Evolutionary conservation across 2,329 filamentous ascomycete species (phyloP).

Genomic region (Colletotrichum aenigma): DNA sequence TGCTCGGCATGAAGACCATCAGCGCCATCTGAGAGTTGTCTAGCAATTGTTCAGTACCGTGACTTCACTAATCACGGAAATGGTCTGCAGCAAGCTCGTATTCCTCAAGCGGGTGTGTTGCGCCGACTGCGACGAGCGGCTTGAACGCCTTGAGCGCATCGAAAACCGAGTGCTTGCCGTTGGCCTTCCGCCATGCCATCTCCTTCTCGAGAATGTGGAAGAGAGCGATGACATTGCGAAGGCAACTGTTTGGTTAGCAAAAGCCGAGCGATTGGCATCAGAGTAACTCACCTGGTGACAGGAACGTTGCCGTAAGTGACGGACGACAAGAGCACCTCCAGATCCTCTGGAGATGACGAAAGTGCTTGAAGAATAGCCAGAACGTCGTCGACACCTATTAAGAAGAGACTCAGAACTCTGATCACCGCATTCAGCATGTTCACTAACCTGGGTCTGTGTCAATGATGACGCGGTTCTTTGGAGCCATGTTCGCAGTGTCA

Average conservation of each 20-base stretch:
- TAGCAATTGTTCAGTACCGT: background rate
- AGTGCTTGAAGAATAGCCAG: conserved; percentile 88
- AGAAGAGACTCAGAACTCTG: background rate
- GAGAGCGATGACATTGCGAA: conserved; percentile 86
- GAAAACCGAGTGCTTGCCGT: conserved; percentile 74
- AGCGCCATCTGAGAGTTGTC: conserved; percentile 61
- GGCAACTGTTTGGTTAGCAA: conserved; percentile 59
- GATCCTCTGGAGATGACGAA: conserved; percentile 79
- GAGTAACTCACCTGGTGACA: conserved; percentile 68
- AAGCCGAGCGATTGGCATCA: background rate
- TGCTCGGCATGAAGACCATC: conserved; percentile 81
- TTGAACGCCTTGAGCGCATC: conserved; percentile 73
- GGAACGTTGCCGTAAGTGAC: conserved; percentile 95
- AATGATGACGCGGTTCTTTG: conserved; percentile 83
- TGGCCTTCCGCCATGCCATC: conserved; percentile 77
- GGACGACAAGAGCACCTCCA: conserved; percentile 85
- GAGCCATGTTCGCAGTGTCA: conserved; percentile 54
- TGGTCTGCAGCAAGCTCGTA: conserved; percentile 81
- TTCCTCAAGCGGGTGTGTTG: conserved; percentile 84
- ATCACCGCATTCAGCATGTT: background rate
- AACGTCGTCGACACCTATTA: conserved; percentile 84
- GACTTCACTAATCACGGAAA: conserved; percentile 71
- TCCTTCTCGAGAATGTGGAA: conserved; percentile 94
- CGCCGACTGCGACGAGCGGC: conserved; percentile 85
- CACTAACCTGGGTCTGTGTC: conserved; percentile 85